Conservation (phyloP, 768 basidiomycete species). For the Leucosporidium scottii region DNA sequence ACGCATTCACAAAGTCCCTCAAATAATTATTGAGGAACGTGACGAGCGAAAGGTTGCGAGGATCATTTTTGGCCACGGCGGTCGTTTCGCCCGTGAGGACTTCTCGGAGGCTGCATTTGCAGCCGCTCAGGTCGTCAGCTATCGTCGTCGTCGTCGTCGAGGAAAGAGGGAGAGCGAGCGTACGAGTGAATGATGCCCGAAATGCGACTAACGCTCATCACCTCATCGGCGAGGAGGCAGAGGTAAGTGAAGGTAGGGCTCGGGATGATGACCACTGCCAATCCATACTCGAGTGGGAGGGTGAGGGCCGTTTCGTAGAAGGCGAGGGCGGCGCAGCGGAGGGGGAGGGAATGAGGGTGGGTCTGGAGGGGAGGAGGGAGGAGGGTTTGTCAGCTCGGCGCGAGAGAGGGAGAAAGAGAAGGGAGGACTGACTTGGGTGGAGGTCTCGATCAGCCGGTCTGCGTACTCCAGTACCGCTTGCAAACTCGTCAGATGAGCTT, state of each 20-base stretch:
- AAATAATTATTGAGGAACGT: conserved; percentile 8
- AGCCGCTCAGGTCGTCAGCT: no score
- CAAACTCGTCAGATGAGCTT: neutral
- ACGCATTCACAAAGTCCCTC: conserved; percentile 7
- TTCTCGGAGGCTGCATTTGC: conserved; percentile 10
- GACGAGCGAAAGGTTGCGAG: neutral
- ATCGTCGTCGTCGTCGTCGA: no score
- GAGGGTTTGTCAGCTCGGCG: neutral
- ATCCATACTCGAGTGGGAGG: conserved; percentile 9
- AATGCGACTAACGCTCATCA: conserved; percentile 9
- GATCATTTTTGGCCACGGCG: neutral
- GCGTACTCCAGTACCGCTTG: conserved; percentile 3
- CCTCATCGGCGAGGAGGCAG: conserved; percentile 8
- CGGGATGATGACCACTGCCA: conserved; percentile 9
- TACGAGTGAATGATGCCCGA: conserved; percentile 10
- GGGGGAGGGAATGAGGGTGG: neutral
- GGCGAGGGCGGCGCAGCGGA: conserved; percentile 6
- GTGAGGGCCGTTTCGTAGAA: conserved; percentile 14
- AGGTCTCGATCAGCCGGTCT: neutral
- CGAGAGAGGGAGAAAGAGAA: neutral
- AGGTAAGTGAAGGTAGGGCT: conserved; percentile 1
- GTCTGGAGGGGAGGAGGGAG: neutral
- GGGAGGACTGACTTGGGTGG: neutral
- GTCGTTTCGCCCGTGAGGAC: conserved; percentile 7
- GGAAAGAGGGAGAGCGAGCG: neutral